These are phyloP conservation scores for Agaricus subrufescens DNA, from an alignment of 768 basidiomycete species.

Conservation along the genomic window DNA sequence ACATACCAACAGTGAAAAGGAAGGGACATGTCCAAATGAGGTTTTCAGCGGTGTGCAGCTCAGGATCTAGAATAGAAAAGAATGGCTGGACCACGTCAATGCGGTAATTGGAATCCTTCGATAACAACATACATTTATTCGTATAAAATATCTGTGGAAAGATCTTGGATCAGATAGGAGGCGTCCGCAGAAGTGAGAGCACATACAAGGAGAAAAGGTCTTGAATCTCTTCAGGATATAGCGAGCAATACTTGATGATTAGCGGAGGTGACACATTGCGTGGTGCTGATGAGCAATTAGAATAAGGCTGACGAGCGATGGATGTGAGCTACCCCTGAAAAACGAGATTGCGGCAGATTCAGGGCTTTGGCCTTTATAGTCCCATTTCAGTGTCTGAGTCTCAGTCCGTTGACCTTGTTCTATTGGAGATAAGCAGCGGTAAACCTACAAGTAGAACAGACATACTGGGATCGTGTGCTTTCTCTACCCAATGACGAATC, in stretches of 20 bases:
- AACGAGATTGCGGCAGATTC: constrained; percentile 31
- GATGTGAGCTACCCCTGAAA: constrained; percentile 27
- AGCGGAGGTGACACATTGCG: constrained; percentile 30
- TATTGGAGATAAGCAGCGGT: too few relatives aligned
- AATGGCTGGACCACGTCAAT: constrained; percentile 34
- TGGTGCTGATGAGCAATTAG: constrained; percentile 12
- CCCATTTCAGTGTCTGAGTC: constrained; percentile 15
- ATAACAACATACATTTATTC: constrained; percentile 42
- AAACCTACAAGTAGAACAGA: background rate
- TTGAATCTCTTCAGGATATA: constrained; percentile 47
- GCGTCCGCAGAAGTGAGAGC: background rate
- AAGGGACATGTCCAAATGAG: constrained; percentile 54
- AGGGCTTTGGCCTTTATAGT: constrained; percentile 26
- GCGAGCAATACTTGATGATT: constrained; percentile 40
- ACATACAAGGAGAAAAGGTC: constrained; percentile 51
- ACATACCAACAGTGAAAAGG: constrained; percentile 57
- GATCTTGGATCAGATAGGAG: background rate
- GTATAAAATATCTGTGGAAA: constrained; percentile 42
- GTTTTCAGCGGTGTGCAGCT: constrained; percentile 47
- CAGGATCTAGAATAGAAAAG: constrained; percentile 54
- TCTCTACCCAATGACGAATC: constrained; percentile 37
- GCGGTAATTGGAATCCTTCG: background rate
- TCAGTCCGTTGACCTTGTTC: background rate
- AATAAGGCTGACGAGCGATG: background rate
- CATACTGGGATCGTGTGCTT: constrained; percentile 16